Conservation (phyloP, 2,329 filamentous ascomycete species). For the Epichloe amarillans region DNA sequence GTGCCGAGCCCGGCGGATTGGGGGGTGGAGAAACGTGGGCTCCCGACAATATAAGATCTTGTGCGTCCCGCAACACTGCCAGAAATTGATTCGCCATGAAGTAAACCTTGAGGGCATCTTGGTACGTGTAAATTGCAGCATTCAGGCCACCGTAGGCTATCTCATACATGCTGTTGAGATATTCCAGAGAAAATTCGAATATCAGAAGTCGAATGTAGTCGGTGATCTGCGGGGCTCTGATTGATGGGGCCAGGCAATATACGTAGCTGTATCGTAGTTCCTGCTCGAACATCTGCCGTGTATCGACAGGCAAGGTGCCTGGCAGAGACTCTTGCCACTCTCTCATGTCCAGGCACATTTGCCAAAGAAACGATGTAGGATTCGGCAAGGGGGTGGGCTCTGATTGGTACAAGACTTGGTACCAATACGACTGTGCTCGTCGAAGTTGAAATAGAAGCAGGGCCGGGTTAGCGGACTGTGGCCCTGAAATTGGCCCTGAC, state of each 20-base stretch:
- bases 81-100: conserved; percentile 56
- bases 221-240: conserved; percentile 56
- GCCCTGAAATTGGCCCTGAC: conserved; percentile 29
- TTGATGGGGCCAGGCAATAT: conserved; percentile 73
- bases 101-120: conserved; percentile 75
- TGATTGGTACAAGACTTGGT: conserved; percentile 75
- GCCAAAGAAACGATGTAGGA: conserved; percentile 59
- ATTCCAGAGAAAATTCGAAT: conserved; percentile 77
- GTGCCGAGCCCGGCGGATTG: conserved; percentile 31
- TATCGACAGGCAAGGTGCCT: conserved; percentile 45
- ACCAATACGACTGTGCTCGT: conserved; percentile 78
- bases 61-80: conserved; percentile 44
- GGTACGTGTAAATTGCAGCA: conserved; percentile 65
- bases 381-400: conserved; percentile 58
- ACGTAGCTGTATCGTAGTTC: conserved; percentile 87
- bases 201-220: conserved; percentile 69
- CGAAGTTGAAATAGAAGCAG: conserved; percentile 70
- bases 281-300: conserved; percentile 69
- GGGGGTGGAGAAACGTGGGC: conserved; percentile 31
- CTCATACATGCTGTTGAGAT: conserved; percentile 60
- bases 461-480: conserved; percentile 51
- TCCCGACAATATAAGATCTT: conserved; percentile 42
- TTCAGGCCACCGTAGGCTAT: conserved; percentile 47
- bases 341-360: conserved; percentile 61
- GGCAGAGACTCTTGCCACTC: conserved; percentile 74